Conservation (phyloP, 805 yeast species). For the Yarrowia phangngaensis region DNA sequence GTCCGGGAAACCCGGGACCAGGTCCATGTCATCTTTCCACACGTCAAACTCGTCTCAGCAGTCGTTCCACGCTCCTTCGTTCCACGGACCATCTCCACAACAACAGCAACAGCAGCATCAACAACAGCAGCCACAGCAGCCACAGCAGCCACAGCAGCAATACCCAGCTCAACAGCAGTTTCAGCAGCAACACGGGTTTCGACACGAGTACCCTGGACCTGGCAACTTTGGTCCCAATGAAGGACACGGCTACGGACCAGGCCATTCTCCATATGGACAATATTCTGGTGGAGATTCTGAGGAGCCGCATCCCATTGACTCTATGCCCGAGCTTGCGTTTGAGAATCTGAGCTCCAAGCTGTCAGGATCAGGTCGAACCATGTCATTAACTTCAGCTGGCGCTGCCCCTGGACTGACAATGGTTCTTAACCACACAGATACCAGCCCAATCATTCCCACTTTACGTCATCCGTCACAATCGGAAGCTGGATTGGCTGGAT, state of each 20-base stretch:
- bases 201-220: neutral
- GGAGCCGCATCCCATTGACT: slow-evolving; percentile 17
- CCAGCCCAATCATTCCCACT: slow-evolving; percentile 21
- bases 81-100: neutral
- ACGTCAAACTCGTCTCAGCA: neutral
- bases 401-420: slow-evolving; percentile 3
- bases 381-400: slow-evolving; percentile 11
- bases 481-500: slow-evolving; percentile 16
- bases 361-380: slow-evolving; percentile 14
- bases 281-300: neutral
- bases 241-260: slow-evolving; percentile 5
- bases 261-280: slow-evolving; percentile 21
- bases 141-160: neutral
- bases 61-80: neutral
- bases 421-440: slow-evolving; percentile 17
- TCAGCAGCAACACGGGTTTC: neutral
- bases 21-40: neutral
- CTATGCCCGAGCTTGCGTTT: slow-evolving; percentile 23
- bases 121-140: neutral
- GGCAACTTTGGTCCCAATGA: slow-evolving; percentile 20
- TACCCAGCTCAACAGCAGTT: neutral
- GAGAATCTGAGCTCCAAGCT: slow-evolving; percentile 21
- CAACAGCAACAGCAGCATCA: slow-evolving; percentile 1
- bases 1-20: neutral
- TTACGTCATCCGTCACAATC: slow-evolving; percentile 3